Evolutionary conservation across 495 filamentous ascomycete species (phyloP).

Genomic region (Penicillium angulare): DNA sequence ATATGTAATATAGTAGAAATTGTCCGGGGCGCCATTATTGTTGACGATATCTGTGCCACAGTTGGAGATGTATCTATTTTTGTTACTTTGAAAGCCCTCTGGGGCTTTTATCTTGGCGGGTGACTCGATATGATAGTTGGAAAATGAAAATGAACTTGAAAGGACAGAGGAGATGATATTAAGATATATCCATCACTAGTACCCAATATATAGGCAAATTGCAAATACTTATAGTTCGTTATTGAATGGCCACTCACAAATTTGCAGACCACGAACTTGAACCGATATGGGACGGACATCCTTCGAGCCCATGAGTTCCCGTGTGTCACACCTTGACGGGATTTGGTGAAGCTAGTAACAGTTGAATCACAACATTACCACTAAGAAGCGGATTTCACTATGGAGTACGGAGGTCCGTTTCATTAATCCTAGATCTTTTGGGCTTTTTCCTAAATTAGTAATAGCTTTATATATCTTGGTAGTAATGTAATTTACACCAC

Average conservation of each 20-base stretch:
- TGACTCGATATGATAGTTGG: not conserved
- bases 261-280: not conserved
- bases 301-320: not conserved
- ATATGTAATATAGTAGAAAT: constrained; percentile 13
- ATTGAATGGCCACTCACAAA: not conserved
- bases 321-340: not conserved
- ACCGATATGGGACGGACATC: not conserved
- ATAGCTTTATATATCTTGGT: not conserved
- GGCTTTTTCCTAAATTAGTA: not conserved
- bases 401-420: not conserved
- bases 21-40: not conserved
- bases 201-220: not conserved
- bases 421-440: not conserved
- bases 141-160: not conserved
- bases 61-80: constrained; percentile 43
- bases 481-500: not conserved
- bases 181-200: not conserved
- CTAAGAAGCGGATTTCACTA: not conserved
- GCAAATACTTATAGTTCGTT: not conserved
- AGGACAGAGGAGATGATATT: not conserved
- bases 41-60: constrained; percentile 41
- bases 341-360: not conserved
- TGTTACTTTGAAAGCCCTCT: constrained; percentile 29
- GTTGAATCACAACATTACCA: not conserved
- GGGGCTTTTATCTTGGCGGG: constrained; percentile 12